phyloP scores from a whole-genome alignment of 2,329 filamentous ascomycete species.

The Colletotrichum destructivum region DNA sequence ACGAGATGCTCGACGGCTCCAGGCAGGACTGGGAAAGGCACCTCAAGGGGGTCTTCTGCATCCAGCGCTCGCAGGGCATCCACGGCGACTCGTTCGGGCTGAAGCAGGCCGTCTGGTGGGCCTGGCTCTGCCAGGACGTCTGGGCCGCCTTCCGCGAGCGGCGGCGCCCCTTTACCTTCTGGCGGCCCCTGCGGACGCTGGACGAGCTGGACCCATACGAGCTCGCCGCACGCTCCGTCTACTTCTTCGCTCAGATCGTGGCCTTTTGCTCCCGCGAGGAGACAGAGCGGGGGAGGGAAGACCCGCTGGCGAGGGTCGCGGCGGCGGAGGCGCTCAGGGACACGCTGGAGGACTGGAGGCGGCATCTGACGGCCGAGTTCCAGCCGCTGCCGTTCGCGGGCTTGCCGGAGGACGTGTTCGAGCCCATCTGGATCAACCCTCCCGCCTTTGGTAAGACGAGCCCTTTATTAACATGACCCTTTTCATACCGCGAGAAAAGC shows the following conservation, averaged over 20 bases:
- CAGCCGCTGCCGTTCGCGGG: constrained; percentile 54
- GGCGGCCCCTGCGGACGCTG: constrained; percentile 66
- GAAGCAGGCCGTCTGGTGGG: constrained; percentile 75
- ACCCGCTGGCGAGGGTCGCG: constrained; percentile 62
- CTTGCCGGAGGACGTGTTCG: constrained; percentile 32
- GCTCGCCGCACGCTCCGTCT: constrained; percentile 67
- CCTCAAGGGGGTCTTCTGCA: constrained; percentile 76
- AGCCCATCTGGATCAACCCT: constrained; percentile 43
- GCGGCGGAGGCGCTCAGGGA: constrained; percentile 61
- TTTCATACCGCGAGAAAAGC: too few species aligned
- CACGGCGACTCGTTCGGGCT: constrained; percentile 72
- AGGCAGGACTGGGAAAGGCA: constrained; percentile 72
- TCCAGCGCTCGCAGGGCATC: constrained; percentile 73
- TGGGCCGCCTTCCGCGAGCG: constrained; percentile 75
- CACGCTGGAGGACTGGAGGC: constrained; percentile 66
- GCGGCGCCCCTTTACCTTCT: constrained; percentile 70
- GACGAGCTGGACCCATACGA: constrained; percentile 65
- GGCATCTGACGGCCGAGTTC: constrained; percentile 60
- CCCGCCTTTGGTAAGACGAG: constrained; percentile 42
- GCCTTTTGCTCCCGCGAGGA: constrained; percentile 67
- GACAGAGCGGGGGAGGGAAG: constrained; percentile 20
- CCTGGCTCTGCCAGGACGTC: constrained; percentile 75
- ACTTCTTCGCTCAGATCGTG: constrained; percentile 69
- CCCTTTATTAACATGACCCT: too few species aligned
- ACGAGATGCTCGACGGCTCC: constrained; percentile 75